Conservation (phyloP, 2,329 filamentous ascomycete species). For the Clarireedia sp. region DNA sequence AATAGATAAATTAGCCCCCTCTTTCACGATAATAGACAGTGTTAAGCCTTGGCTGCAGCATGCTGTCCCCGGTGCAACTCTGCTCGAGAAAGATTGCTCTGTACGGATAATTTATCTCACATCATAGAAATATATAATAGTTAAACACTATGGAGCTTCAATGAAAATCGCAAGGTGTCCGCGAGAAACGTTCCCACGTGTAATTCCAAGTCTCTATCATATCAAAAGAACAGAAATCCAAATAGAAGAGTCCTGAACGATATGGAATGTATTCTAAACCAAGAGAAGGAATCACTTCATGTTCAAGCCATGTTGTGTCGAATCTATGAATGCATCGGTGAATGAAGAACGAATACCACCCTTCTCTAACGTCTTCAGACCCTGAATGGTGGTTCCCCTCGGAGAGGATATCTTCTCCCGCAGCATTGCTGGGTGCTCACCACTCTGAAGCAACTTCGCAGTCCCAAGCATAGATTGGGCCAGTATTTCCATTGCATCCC, state of each 20-base stretch:
- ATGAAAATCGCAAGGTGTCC: too few relatives aligned
- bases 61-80: too few relatives aligned
- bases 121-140: too few relatives aligned
- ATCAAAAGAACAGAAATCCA: neutral
- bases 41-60: too few relatives aligned
- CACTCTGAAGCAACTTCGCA: constrained; percentile 7
- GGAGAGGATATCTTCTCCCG: constrained; percentile 8
- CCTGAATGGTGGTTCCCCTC: constrained; percentile 7
- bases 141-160: too few relatives aligned
- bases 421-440: constrained; percentile 8
- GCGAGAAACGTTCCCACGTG: too few relatives aligned
- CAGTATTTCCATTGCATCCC: constrained; percentile 1
- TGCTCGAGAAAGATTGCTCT: too few relatives aligned
- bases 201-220: too few relatives aligned
- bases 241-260: neutral
- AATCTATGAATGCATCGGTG: constrained; percentile 5
- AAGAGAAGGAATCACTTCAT: neutral
- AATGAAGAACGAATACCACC: constrained; percentile 7
- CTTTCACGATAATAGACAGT: too few relatives aligned
- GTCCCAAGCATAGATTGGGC: constrained; percentile 8
- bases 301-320: constrained; percentile 3
- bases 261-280: neutral
- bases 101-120: too few relatives aligned
- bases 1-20: too few relatives aligned
- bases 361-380: constrained; percentile 7